A percentile compares a stretch with the other conserved stretches of the same genome.
phyloP scores from a whole-genome alignment of 768 basidiomycete genomes.

The Boletus insuetus region DNA sequence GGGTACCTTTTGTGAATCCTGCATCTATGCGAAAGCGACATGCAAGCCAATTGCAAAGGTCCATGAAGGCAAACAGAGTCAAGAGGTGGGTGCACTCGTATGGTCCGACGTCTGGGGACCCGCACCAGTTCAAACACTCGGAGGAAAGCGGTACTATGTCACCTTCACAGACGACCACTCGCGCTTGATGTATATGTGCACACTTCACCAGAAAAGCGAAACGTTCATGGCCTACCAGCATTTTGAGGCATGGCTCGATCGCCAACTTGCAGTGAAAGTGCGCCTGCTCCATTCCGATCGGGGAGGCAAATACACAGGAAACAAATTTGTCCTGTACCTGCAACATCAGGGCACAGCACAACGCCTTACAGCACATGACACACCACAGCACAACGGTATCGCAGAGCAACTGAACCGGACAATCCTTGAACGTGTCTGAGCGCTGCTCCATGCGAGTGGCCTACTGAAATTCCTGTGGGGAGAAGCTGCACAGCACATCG shows the following conservation, averaged over 20 bases:
- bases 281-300: not conserved
- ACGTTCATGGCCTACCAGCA: not conserved
- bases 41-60: not conserved
- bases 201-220: not conserved
- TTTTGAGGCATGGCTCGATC: not conserved
- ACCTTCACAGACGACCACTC: not conserved
- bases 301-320: not conserved
- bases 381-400: not conserved
- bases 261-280: not conserved
- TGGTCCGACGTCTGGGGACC: not conserved
- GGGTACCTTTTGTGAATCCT: not conserved
- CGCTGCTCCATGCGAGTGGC: not conserved
- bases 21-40: not conserved
- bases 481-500: not conserved
- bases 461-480: not conserved
- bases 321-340: not conserved
- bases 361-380: not conserved
- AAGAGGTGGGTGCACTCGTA: not conserved
- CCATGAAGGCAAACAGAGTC: not conserved
- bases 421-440: not conserved
- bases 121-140: not conserved
- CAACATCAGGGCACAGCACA: not conserved
- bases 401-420: not conserved
- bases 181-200: not conserved
- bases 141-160: not conserved